Percentiles rank a stretch among this genome's conserved stretches.
Evolutionary conservation across 306 rosid species (phyloP).

Genomic region (Quercus gilva): DNA sequence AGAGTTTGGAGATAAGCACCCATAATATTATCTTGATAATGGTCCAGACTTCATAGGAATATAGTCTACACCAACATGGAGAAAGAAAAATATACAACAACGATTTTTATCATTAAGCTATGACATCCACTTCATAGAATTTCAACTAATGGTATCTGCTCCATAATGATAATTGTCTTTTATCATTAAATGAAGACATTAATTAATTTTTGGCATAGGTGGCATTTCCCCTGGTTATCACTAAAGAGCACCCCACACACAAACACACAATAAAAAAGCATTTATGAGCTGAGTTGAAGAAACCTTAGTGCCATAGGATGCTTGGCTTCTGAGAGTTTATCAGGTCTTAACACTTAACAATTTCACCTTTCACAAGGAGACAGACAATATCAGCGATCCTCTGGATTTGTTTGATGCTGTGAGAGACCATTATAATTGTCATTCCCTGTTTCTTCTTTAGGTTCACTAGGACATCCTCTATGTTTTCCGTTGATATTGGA

Average conservation of each 20-base stretch:
- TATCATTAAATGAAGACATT: no score
- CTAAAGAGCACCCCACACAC: not conserved
- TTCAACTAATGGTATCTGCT: no score
- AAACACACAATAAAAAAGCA: not conserved
- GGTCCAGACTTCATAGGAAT: no score
- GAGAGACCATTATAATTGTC: slow-evolving; percentile 79
- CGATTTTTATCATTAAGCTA: no score
- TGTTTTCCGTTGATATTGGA: slow-evolving; percentile 85
- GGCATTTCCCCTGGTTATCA: no score
- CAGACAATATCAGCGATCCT: slow-evolving; percentile 83
- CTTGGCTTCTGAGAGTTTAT: slow-evolving; percentile 59
- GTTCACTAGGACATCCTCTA: slow-evolving; percentile 75
- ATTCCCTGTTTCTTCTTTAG: slow-evolving; percentile 68
- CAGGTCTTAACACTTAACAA: slow-evolving; percentile 68
- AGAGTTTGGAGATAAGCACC: no score
- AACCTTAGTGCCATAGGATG: slow-evolving; percentile 91
- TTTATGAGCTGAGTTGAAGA: slow-evolving; percentile 69
- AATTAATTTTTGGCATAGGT: no score
- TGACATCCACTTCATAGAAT: no score
- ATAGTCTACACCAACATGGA: no score
- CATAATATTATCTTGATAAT: no score
- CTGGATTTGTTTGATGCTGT: slow-evolving; percentile 87
- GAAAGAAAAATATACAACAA: no score
- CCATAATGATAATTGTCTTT: no score
- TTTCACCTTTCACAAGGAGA: slow-evolving; percentile 74